Evolutionary conservation across 2,329 filamentous ascomycete species (phyloP), one percentile per base, ranked within the genome.

Genomic region (Ophiocordyceps camponoti-rufipedis): DNA sequence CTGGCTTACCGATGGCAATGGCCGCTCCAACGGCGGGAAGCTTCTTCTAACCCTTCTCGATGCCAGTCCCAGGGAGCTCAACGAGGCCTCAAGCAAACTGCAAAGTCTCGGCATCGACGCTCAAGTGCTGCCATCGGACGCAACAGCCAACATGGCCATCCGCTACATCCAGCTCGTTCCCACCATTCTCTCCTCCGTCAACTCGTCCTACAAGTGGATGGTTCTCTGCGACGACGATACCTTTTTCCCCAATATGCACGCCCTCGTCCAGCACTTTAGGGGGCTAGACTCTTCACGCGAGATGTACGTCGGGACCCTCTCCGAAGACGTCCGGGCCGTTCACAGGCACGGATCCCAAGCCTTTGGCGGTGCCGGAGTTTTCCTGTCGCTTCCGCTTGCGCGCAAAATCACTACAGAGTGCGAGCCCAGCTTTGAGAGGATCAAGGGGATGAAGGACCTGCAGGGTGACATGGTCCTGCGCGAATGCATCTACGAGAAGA

Each of bases 141-240:
- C 35, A 5, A 62, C 60, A 11, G 63, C 70, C 51, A 68, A 73
- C 51, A 77, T 75, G 73, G 72, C 72, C 3, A 69, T 74, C 42
- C 69, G 73, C 45, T 76, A 77, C 52, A 58, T 77, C 23, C 70
- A 67, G 0, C 63, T 77, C 3, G 65, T 74, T 2, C 71, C 72
- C 3, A 68, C 67, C 0, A 38, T 38, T 7, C 58, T 76, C 13
- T 75, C 71, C 58, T 67, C 67, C 45, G 71, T 75, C 50, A 62
- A 61, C 1, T 67, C 68, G 2, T 62, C 69, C 42, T 55, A 69
- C 56, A 75, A 72, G 51, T 80, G 76, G 76, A 64, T 75, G 1
- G 74, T 75, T 14, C 67, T 73, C 12, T 78, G 76, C 54, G 75
- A 80, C 51, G 76, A 80, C 51, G 76, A 80, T 50, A 80, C 76